A percentile compares a stretch with the other conserved stretches of the same genome.
Conservation (phyloP, 2,329 filamentous ascomycete genomes). For the Alternaria solani region DNA sequence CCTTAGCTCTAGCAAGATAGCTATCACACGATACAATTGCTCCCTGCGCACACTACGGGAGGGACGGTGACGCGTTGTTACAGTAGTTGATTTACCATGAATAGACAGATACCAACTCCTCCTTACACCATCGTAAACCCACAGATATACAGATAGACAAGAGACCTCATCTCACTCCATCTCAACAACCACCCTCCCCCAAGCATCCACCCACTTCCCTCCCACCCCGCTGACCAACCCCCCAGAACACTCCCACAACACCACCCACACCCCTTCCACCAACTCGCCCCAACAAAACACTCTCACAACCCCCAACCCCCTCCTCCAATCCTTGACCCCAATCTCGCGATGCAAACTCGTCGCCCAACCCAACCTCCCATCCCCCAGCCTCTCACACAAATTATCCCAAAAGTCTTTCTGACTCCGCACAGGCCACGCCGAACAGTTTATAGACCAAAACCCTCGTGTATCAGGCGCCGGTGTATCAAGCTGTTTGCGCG, state of each 20-base stretch:
- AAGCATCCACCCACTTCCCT: constrained; percentile 72
- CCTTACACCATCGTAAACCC: too few species aligned
- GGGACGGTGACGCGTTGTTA: too few species aligned
- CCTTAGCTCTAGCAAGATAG: too few species aligned
- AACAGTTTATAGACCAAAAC: constrained; percentile 74
- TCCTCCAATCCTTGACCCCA: background rate
- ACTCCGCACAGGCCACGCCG: constrained; percentile 60
- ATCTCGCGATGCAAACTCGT: constrained; percentile 61
- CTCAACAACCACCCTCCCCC: constrained; percentile 63
- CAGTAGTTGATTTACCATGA: too few species aligned
- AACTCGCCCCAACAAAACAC: constrained; percentile 83
- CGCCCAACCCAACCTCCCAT: constrained; percentile 71
- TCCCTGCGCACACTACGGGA: too few species aligned
- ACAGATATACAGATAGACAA: too few species aligned
- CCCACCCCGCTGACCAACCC: constrained; percentile 66
- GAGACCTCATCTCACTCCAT: constrained; percentile 49
- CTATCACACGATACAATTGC: too few species aligned
- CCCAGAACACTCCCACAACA: constrained; percentile 76
- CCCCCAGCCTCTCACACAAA: constrained; percentile 67
- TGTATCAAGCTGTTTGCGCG: constrained; percentile 53
- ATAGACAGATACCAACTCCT: too few species aligned
- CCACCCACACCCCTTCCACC: constrained; percentile 74
- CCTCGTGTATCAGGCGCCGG: constrained; percentile 74
- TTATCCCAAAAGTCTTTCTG: constrained; percentile 67
- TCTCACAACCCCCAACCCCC: constrained; percentile 58